A percentile compares a stretch with the other conserved stretches of the same genome.
These are phyloP conservation scores for Erodium texanum DNA, from an alignment of 441 rosid species.

Conservation along the genomic window DNA sequence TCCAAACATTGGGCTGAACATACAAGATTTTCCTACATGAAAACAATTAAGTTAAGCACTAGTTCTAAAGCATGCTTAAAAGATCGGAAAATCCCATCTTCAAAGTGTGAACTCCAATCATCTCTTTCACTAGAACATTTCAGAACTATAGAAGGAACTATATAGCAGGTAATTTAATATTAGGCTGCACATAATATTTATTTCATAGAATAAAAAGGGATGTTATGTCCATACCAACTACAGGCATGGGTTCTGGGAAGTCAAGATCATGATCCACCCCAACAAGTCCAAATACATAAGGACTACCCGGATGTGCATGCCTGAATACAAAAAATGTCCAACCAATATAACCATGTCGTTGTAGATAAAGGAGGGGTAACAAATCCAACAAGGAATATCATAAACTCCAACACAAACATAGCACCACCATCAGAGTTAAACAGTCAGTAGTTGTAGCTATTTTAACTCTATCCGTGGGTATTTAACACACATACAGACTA, in stretches of 20 bases:
- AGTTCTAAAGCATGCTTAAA: no score
- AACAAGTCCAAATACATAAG: constrained; percentile 95
- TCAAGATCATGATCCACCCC: constrained; percentile 97
- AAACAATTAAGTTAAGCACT: no score
- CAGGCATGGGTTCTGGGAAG: constrained; percentile 98
- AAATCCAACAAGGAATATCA: neutral
- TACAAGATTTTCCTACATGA: no score
- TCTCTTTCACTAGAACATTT: no score
- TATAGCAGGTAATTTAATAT: neutral
- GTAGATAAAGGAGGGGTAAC: constrained; percentile 6
- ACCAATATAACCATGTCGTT: constrained; percentile 15
- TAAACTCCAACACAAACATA: neutral
- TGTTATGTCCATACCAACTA: constrained; percentile 51
- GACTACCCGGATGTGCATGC: constrained; percentile 99
- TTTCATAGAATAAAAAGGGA: neutral
- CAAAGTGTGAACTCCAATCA: no score
- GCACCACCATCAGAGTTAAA: neutral
- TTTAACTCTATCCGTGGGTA: neutral
- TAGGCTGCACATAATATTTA: neutral
- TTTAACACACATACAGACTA: neutral
- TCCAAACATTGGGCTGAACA: no score
- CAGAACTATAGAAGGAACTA: no score
- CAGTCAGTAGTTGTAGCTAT: neutral
- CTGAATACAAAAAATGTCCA: constrained; percentile 45
- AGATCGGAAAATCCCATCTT: no score